These are phyloP conservation scores for Chlorella ohadii DNA, from an alignment of 139 green algal species.

Conservation along the genomic window DNA sequence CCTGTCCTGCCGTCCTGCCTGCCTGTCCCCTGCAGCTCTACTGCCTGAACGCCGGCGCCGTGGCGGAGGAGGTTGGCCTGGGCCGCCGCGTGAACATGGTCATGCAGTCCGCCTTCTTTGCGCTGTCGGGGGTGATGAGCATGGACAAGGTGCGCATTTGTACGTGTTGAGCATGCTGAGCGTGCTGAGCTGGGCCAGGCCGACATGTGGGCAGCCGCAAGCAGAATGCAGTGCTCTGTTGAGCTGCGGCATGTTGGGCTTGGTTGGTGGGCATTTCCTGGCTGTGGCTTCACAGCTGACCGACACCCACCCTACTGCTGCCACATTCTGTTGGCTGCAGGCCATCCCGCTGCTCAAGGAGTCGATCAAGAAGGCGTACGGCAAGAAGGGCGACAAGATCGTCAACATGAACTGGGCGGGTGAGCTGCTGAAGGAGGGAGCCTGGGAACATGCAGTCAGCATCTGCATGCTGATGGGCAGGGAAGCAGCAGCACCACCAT, in stretches of 20 bases:
- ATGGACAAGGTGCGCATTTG: conserved; percentile 42
- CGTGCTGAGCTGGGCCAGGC: too few relatives aligned
- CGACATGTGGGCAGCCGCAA: too few relatives aligned
- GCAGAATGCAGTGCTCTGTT: too few relatives aligned
- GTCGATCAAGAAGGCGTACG: conserved; percentile 68
- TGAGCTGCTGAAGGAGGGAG: background rate
- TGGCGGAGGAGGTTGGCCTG: conserved; percentile 52
- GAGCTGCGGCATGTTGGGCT: background rate
- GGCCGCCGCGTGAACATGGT: conserved; percentile 73
- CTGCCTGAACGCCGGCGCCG: conserved; percentile 47
- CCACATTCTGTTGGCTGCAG: background rate
- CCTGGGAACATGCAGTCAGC: too few relatives aligned
- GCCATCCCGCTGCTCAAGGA: conserved; percentile 66
- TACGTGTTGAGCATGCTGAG: background rate
- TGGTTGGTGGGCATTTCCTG: too few relatives aligned
- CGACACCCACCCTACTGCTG: background rate
- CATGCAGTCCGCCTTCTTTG: conserved; percentile 75
- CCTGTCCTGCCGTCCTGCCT: background rate
- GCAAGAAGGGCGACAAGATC: conserved; percentile 65
- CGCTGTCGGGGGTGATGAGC: conserved; percentile 57
- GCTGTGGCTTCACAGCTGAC: too few relatives aligned
- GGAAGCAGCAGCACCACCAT: too few relatives aligned
- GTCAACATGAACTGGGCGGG: conserved; percentile 15
- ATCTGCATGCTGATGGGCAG: too few relatives aligned
- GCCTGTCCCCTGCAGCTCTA: conserved; percentile 34